Base-by-base conservation (phyloP, 192 early-diverging fungal species). In the Linnemannia schmuckeri region DNA sequence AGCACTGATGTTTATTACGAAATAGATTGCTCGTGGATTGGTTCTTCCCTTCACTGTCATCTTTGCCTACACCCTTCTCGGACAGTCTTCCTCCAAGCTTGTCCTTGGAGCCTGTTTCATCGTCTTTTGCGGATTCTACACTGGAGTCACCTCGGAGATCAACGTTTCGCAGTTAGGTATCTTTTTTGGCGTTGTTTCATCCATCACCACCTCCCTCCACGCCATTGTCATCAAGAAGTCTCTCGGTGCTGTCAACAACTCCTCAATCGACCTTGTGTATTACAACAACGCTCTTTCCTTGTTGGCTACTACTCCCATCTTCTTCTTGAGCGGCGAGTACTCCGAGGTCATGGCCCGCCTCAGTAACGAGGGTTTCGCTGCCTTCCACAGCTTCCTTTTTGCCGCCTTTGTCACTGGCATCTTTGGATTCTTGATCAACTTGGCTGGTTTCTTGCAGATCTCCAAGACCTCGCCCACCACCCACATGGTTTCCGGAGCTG, bases 391-490 rank as follows among this genome's bases (percentile, higher is more conserved):
- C 22, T 89, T 90, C 71, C 30, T 90, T n/a, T 73, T 89, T 55
- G 89, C 85, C 22, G 79, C 85, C 42, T 79, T 90, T 40, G 72
- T 90, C 61, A 90, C 88, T 49, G 93, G 93, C 20, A 78, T 93
- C 41, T 91, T 94, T 77, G 93, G 92, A 40, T 94, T 93, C 74
- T 74, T 94, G 27, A 90, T 94, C 75, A 94, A 94, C 77, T 41
- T 94, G 24, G 93, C 93, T 4, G 92, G 93, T 18, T 94, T 94
- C 81, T 76, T 94, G 46, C 93, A 93, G 46, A 94, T 94, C 77
- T 93, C 93, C 71, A 91, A 93, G 44, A 94, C 93, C 20, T 93
- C 92, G 1, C 93, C 93, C 10, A 88, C 93, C 18, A 91, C 91
- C 13, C 93, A 94, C 70, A 92, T 92, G 90, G 90, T 94, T n/a